These are phyloP conservation scores for Rosellinia necatrix DNA, from an alignment of 2,329 filamentous ascomycete species.

Conservation along the genomic window DNA sequence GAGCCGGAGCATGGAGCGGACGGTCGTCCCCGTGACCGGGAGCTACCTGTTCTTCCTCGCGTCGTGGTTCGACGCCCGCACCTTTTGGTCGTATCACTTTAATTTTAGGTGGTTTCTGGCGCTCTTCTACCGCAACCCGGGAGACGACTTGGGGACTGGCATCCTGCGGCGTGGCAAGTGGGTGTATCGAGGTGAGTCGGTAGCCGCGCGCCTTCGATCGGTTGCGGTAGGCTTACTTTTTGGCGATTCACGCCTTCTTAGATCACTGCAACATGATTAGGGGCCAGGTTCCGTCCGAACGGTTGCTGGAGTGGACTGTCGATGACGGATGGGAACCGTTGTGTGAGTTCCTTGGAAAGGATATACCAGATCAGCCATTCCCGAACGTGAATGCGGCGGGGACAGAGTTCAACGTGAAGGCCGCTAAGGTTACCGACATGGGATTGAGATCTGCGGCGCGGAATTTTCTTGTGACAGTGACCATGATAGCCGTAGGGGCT, in stretches of 20 bases:
- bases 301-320: conserved; percentile 8
- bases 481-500: background rate
- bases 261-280: conserved; percentile 43
- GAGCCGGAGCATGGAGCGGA: background rate
- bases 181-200: conserved; percentile 35
- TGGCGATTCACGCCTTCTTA: conserved; percentile 8
- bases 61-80: conserved; percentile 36
- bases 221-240: background rate
- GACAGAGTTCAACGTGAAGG: background rate
- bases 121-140: conserved; percentile 23
- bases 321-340: conserved; percentile 17
- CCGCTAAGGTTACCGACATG: background rate
- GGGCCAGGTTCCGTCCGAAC: conserved; percentile 33
- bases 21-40: background rate
- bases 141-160: conserved; percentile 35
- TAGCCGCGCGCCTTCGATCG: background rate
- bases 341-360: conserved; percentile 11
- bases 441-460: background rate
- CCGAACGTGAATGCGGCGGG: conserved; percentile 4
- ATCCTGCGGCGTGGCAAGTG: conserved; percentile 36
- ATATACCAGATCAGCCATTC: conserved; percentile 1
- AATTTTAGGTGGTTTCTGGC: background rate
- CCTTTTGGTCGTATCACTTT: conserved; percentile 35
- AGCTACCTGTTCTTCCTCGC: conserved; percentile 38
- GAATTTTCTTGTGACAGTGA: background rate